Conservation (phyloP, 1,139 yeast genomes). For the Wickerhamomyces sp. region DNA sequence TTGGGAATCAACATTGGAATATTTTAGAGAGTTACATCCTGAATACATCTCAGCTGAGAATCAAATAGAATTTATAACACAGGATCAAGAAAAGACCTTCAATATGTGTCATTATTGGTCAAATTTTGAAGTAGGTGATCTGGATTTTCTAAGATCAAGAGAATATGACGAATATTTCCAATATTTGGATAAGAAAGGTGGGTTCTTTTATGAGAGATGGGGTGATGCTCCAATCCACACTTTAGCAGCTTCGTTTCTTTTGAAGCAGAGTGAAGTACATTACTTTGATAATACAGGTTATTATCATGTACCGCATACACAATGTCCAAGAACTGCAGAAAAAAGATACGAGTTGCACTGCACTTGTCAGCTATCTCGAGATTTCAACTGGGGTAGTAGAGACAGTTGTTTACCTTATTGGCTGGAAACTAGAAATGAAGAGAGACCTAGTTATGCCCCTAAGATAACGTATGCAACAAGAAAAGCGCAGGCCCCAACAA, state of each 20-base stretch:
- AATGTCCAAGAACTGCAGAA: constrained; percentile 35
- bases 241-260: constrained; percentile 48
- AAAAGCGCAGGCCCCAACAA: neutral
- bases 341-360: constrained; percentile 44
- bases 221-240: constrained; percentile 65
- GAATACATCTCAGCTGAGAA: constrained; percentile 39
- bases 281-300: constrained; percentile 56
- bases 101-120: constrained; percentile 64
- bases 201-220: constrained; percentile 62
- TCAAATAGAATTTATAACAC: constrained; percentile 43
- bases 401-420: constrained; percentile 49
- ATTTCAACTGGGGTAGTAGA: constrained; percentile 44
- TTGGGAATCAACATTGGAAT: constrained; percentile 54
- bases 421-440: constrained; percentile 40
- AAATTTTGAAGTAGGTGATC: constrained; percentile 52
- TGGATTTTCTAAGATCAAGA: constrained; percentile 47
- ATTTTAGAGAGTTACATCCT: constrained; percentile 41
- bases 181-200: constrained; percentile 48
- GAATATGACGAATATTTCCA: constrained; percentile 47
- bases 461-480: constrained; percentile 18
- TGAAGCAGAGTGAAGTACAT: constrained; percentile 43
- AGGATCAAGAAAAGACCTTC: constrained; percentile 44
- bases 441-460: constrained; percentile 39
- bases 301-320: constrained; percentile 51
- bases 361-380: constrained; percentile 40